phyloP scores from a whole-genome alignment of 345 rosid genomes.

The Salix exigua region DNA sequence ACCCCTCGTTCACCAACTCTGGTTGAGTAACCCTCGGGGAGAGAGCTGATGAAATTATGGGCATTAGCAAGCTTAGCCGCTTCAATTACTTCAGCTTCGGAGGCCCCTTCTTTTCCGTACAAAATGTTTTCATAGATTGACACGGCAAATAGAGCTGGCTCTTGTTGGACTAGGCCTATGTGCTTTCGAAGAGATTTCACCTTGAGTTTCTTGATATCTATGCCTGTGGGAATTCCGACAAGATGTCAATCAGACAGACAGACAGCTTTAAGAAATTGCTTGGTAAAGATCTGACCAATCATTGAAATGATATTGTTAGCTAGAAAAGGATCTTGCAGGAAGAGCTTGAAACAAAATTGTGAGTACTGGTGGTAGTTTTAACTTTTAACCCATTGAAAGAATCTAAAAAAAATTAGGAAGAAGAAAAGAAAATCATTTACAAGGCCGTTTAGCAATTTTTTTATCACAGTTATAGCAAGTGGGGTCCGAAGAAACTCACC shows the following conservation, averaged over 20 bases:
- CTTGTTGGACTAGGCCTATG: slow-evolving; percentile 89
- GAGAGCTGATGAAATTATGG: slow-evolving; percentile 71
- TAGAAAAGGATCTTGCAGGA: not conserved
- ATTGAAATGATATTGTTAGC: not conserved
- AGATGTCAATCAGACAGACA: not conserved
- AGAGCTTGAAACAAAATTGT: not conserved
- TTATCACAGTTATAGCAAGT: no score
- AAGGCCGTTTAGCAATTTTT: no score
- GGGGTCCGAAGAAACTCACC: slow-evolving; percentile 41
- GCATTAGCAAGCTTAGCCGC: slow-evolving; percentile 87
- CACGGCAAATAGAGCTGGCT: slow-evolving; percentile 86
- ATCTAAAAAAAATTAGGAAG: no score
- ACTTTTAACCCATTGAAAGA: not conserved
- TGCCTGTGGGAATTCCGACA: slow-evolving; percentile 41
- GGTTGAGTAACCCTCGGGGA: slow-evolving; percentile 87
- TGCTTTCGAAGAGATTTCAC: slow-evolving; percentile 69
- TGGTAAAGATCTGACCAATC: not conserved
- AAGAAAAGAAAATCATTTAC: no score
- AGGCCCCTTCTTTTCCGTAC: slow-evolving; percentile 79
- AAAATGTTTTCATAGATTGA: slow-evolving; percentile 82
- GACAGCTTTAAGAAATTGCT: not conserved
- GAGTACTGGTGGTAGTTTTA: not conserved
- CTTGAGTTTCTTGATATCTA: slow-evolving; percentile 61
- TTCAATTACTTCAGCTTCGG: slow-evolving; percentile 71
- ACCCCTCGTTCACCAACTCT: slow-evolving; percentile 88